Evolutionary conservation across 1,284 basidiomycete genomes (phyloP).

Genomic region (Moesziomyces globuligerus): DNA sequence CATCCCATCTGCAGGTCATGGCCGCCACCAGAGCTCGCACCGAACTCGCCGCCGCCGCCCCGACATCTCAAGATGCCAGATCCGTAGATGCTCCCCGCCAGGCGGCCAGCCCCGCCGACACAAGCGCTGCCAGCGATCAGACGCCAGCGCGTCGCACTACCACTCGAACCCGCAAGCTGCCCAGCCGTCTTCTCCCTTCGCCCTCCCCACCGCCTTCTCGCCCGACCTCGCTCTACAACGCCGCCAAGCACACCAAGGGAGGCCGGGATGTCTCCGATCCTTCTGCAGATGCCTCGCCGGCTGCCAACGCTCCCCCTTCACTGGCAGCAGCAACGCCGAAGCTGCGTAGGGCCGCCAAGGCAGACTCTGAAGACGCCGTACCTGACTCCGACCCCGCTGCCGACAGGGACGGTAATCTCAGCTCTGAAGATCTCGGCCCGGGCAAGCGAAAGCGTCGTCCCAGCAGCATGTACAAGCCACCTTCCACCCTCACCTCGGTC

Average conservation of each 20-base stretch:
- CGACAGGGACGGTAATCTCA: slow-evolving; percentile 20
- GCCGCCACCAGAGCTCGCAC: slow-evolving; percentile 47
- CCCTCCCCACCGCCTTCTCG: slow-evolving; percentile 46
- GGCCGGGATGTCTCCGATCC: slow-evolving; percentile 20
- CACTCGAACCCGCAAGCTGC: slow-evolving; percentile 45
- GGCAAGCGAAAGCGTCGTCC: slow-evolving; percentile 58
- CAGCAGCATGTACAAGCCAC: slow-evolving; percentile 58
- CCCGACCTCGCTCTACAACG: slow-evolving; percentile 31
- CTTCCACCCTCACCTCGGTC: slow-evolving; percentile 52
- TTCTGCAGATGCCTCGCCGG: slow-evolving; percentile 1
- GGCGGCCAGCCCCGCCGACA: slow-evolving; percentile 7
- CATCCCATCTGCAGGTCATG: slow-evolving; percentile 30
- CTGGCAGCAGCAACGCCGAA: slow-evolving; percentile 4
- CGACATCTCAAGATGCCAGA: slow-evolving; percentile 21
- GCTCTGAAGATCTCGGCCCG: slow-evolving; percentile 24
- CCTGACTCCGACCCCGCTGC: slow-evolving; percentile 9
- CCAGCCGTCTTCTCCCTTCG: slow-evolving; percentile 48
- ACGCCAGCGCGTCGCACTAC: slow-evolving; percentile 49
- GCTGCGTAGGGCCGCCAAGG: slow-evolving; percentile 14
- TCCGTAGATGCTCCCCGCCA: slow-evolving; percentile 11
- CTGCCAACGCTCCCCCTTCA: slow-evolving; percentile 3
- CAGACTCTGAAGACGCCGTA: slow-evolving; percentile 15
- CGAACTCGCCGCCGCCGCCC: slow-evolving; percentile 29
- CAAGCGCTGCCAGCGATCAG: slow-evolving; percentile 11
- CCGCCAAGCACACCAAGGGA: slow-evolving; percentile 26